A percentile compares a stretch with the other conserved stretches of the same genome.
These are phyloP conservation scores for Cenchrus americanus DNA, from an alignment of 176 grass and related monocot species.

Conservation along the genomic window DNA sequence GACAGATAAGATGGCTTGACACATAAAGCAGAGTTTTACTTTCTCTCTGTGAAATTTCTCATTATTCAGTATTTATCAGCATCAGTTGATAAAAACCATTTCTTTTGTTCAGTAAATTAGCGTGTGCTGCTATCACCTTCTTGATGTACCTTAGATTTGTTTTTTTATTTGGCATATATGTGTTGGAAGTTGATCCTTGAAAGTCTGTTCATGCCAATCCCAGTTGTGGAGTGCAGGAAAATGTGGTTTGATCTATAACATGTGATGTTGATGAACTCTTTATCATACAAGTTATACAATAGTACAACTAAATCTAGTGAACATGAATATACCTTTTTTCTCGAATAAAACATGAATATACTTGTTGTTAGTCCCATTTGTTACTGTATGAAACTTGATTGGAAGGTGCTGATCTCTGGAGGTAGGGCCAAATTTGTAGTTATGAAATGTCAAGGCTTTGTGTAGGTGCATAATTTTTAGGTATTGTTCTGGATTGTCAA, in stretches of 20 bases:
- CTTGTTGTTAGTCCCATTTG: neutral
- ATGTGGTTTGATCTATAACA: neutral
- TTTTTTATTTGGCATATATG: slow-evolving; percentile 27
- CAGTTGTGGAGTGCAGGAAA: neutral
- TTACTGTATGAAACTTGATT: slow-evolving; percentile 21
- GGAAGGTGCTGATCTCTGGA: neutral
- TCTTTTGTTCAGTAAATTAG: slow-evolving; percentile 33
- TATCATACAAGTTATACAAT: neutral
- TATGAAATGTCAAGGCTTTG: slow-evolving; percentile 23
- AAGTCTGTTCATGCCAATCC: slow-evolving; percentile 1
- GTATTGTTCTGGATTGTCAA: slow-evolving; percentile 5
- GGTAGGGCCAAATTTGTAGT: neutral
- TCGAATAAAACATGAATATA: neutral
- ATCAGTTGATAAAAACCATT: neutral
- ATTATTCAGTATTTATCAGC: neutral
- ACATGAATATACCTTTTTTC: neutral
- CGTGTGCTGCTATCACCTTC: neutral
- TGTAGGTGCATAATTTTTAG: neutral
- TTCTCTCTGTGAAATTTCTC: slow-evolving; percentile 22
- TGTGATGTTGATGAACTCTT: neutral
- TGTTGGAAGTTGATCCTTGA: neutral
- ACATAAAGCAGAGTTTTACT: neutral
- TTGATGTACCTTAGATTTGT: slow-evolving; percentile 8
- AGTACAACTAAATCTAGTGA: neutral
- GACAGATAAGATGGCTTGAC: neutral